These are phyloP conservation scores for Dispira simplex DNA, from an alignment of 192 early-diverging fungal genomes.

Conservation along the genomic window DNA sequence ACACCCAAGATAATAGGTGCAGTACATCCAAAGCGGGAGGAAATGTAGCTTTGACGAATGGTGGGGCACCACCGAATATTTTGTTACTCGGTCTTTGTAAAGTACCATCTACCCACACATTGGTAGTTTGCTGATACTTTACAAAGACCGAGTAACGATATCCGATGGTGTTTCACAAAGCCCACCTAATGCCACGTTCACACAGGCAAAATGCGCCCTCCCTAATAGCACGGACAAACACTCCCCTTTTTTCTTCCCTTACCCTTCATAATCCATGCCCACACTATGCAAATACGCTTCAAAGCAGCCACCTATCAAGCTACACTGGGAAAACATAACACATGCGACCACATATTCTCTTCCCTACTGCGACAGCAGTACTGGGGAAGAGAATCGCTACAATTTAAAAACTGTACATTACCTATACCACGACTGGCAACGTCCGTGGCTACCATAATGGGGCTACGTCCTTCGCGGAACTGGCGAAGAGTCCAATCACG, in stretches of 20 bases:
- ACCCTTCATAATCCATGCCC: neutral
- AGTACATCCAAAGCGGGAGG: too few species aligned
- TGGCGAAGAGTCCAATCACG: constrained; percentile 92
- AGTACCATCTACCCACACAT: too few species aligned
- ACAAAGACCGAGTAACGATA: too few species aligned
- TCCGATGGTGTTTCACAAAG: too few species aligned
- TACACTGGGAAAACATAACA: neutral
- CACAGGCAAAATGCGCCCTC: too few species aligned
- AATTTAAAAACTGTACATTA: constrained; percentile 28
- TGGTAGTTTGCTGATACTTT: too few species aligned
- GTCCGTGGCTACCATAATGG: constrained; percentile 98
- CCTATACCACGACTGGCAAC: constrained; percentile 92
- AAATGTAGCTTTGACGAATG: too few species aligned
- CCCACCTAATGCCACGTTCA: too few species aligned
- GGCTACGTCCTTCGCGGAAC: constrained; percentile 74
- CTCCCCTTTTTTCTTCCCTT: neutral
- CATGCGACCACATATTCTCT: constrained; percentile 2
- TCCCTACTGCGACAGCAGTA: constrained; percentile 10
- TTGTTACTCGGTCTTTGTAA: too few species aligned
- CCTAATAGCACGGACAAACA: constrained; percentile 11
- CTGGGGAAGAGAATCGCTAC: neutral
- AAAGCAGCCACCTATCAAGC: neutral
- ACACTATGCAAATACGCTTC: neutral
- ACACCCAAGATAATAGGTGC: too few species aligned
- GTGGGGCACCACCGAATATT: too few species aligned